phyloP scores from a whole-genome alignment of 2,329 filamentous ascomycete genomes.

The Ophidiomyces ophidiicola region DNA sequence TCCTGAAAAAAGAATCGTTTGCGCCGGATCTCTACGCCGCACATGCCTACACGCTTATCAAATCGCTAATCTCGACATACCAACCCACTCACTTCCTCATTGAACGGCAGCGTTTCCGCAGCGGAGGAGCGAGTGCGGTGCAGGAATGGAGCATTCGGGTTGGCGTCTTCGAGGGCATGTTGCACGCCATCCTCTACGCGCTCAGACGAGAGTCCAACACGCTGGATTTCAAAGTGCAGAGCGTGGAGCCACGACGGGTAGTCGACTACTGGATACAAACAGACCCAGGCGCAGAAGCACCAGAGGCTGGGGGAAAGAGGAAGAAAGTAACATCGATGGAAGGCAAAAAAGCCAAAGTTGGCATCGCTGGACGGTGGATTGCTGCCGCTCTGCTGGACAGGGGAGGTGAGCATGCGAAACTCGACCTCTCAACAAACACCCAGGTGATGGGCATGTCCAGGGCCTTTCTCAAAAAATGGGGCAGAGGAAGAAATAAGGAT shows the following conservation, averaged over 20 bases:
- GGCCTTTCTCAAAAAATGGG: constrained; percentile 25
- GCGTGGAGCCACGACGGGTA: constrained; percentile 45
- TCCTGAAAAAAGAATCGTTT: constrained; percentile 35
- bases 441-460: constrained; percentile 19
- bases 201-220: constrained; percentile 35
- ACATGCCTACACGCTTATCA: constrained; percentile 45
- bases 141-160: constrained; percentile 75
- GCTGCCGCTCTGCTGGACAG: constrained; percentile 9
- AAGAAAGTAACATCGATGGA: constrained; percentile 20
- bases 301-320: constrained; percentile 9
- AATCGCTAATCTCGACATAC: constrained; percentile 38
- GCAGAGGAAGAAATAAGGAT: constrained; percentile 13
- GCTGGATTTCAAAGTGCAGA: constrained; percentile 35
- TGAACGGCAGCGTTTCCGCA: constrained; percentile 52
- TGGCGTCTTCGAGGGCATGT: constrained; percentile 69
- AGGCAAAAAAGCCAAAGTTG: constrained; percentile 48
- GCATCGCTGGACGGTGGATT: constrained; percentile 48
- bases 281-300: constrained; percentile 12
- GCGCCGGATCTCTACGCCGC: constrained; percentile 42
- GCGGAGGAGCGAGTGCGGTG: constrained; percentile 50
- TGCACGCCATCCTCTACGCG: constrained; percentile 57
- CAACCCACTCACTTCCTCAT: constrained; percentile 60
- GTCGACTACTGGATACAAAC: constrained; percentile 43
- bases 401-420: constrained; percentile 21
- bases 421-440: constrained; percentile 18